Evolutionary conservation across 441 rosid species (phyloP).

Genomic region (Adansonia grandidieri): DNA sequence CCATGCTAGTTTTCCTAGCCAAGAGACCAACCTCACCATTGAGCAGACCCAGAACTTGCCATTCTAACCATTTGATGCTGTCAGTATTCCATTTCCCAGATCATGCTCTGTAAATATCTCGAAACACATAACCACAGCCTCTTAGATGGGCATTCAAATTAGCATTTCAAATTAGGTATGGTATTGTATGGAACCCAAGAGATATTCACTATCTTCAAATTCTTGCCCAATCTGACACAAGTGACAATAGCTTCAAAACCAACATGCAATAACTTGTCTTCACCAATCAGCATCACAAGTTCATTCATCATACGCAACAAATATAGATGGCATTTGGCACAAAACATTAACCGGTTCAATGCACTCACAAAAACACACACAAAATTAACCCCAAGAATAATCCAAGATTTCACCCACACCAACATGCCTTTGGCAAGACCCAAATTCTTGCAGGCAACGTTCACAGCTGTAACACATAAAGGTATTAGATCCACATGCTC

Average conservation of each 20-base stretch:
- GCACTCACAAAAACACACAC: constrained; percentile 17
- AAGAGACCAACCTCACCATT: constrained; percentile 11
- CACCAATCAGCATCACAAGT: constrained; percentile 27
- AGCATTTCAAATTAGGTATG: constrained; percentile 22
- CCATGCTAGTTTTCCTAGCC: constrained; percentile 24
- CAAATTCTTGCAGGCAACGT: constrained; percentile 68
- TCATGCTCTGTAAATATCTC: constrained; percentile 18
- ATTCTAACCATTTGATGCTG: constrained; percentile 24
- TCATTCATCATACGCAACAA: constrained; percentile 34
- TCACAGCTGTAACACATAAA: constrained; percentile 61
- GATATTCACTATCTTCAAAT: constrained; percentile 20
- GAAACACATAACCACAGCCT: constrained; percentile 21
- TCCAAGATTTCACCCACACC: constrained; percentile 52
- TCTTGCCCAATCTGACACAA: constrained; percentile 27
- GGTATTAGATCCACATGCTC: constrained; percentile 43
- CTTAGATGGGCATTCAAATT: constrained; percentile 4
- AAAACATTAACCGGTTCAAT: constrained; percentile 34
- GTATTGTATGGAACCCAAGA: constrained; percentile 19
- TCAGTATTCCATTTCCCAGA: constrained; percentile 23
- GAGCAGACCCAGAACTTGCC: constrained; percentile 13
- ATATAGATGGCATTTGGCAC: constrained; percentile 37
- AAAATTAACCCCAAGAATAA: constrained; percentile 37
- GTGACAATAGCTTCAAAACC: constrained; percentile 15
- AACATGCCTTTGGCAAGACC: constrained; percentile 67
- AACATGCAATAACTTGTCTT: constrained; percentile 29